These are phyloP conservation scores for Puccinia polysora DNA, from an alignment of 1,284 basidiomycete genomes.

Conservation along the genomic window DNA sequence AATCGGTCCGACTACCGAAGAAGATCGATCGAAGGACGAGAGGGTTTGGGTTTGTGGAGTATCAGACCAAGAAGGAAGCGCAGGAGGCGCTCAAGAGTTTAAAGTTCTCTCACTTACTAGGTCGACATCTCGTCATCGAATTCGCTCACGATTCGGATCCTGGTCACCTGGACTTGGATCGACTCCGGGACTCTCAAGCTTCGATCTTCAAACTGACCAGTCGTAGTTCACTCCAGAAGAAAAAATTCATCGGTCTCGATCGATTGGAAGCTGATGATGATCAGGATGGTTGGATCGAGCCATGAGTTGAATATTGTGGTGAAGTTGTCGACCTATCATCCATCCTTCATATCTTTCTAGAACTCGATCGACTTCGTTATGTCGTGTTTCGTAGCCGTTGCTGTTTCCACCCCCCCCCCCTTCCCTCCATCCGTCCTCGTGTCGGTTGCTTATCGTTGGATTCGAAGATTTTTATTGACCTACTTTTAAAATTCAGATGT, in stretches of 20 bases:
- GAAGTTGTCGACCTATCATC: background rate
- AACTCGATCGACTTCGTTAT: too few species aligned
- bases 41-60: slow-evolving; percentile 95
- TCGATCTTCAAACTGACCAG: background rate
- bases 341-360: too few species aligned
- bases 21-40: slow-evolving; percentile 78
- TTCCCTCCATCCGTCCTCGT: too few species aligned
- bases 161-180: slow-evolving; percentile 63
- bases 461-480: too few species aligned
- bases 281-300: background rate
- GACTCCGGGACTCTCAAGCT: slow-evolving; percentile 59
- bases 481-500: too few species aligned
- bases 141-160: slow-evolving; percentile 78
- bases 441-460: too few species aligned
- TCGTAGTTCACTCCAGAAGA: slow-evolving; percentile 8
- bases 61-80: slow-evolving; percentile 77
- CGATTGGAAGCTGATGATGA: background rate
- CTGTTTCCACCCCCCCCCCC: too few species aligned
- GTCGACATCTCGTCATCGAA: slow-evolving; percentile 85
- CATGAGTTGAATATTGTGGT: background rate
- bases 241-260: slow-evolving; percentile 26
- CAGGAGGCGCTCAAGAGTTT: slow-evolving; percentile 77
- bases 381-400: too few species aligned
- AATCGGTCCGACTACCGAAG: slow-evolving; percentile 80
- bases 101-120: slow-evolving; percentile 89